Evolutionary conservation across 2,329 filamentous ascomycete genomes (phyloP).

Genomic region (Xylaria arbuscula): DNA sequence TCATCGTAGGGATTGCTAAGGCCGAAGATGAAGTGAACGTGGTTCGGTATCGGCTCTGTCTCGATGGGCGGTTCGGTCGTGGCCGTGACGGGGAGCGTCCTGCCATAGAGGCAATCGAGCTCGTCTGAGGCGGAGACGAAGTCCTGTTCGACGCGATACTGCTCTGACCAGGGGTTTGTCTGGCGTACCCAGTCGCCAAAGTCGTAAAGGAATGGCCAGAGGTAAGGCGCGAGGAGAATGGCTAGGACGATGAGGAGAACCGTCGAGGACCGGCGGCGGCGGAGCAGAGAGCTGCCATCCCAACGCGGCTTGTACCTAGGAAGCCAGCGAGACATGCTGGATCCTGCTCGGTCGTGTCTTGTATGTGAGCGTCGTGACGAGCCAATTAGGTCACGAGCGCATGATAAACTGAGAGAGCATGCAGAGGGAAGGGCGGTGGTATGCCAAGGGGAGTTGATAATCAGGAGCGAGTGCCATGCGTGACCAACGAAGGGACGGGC

Average conservation of each 20-base stretch:
- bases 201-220: constrained; percentile 41
- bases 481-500: background rate
- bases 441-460: background rate
- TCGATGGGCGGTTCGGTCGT: constrained; percentile 19
- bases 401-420: background rate
- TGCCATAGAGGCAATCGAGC: constrained; percentile 51
- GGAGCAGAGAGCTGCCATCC: constrained; percentile 39
- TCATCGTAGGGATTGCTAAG: constrained; percentile 51
- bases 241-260: constrained; percentile 41
- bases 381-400: constrained; percentile 19
- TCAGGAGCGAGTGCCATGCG: background rate
- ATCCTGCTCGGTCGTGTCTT: background rate
- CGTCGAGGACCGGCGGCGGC: constrained; percentile 37
- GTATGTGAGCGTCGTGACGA: constrained; percentile 7
- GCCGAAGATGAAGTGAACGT: constrained; percentile 55
- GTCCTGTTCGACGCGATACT: constrained; percentile 50
- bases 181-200: constrained; percentile 50
- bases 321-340: constrained; percentile 29
- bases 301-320: constrained; percentile 28
- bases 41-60: constrained; percentile 51
- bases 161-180: constrained; percentile 51
- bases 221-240: constrained; percentile 42
- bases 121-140: constrained; percentile 49
- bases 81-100: constrained; percentile 33
- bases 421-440: background rate